phyloP scores from a whole-genome alignment of 2,329 filamentous ascomycete species.

The Verticillium albo-atrum region DNA sequence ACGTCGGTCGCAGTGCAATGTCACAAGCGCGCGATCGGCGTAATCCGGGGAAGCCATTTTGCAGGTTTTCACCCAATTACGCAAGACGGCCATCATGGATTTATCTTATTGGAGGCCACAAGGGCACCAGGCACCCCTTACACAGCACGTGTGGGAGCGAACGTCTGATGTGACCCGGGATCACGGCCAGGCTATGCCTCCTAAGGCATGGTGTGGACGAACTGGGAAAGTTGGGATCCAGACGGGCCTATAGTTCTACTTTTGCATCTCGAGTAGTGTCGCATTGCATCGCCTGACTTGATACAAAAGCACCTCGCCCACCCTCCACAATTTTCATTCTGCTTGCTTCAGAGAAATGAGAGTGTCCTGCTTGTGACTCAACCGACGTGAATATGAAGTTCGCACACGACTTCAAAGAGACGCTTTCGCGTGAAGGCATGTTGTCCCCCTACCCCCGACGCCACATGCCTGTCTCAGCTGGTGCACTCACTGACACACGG shows the following conservation, averaged over 20 bases:
- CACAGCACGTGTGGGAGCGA: background rate
- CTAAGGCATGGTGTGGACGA: background rate
- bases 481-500: background rate
- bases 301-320: background rate
- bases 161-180: background rate
- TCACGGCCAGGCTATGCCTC: background rate
- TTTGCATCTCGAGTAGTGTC: background rate
- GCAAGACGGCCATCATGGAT: background rate
- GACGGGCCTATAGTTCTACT: background rate
- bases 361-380: background rate
- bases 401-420: constrained; percentile 69
- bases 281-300: background rate
- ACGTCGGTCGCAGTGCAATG: background rate
- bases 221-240: background rate
- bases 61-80: background rate
- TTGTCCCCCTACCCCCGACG: background rate
- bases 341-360: background rate
- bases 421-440: constrained; percentile 57
- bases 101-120: background rate
- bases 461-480: background rate
- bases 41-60: background rate
- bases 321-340: background rate
- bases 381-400: constrained; percentile 67
- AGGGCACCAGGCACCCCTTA: background rate
- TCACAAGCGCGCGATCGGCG: background rate